Evolutionary conservation across 139 green algal genomes (phyloP).

Genomic region (Yamagishiella unicocca): DNA sequence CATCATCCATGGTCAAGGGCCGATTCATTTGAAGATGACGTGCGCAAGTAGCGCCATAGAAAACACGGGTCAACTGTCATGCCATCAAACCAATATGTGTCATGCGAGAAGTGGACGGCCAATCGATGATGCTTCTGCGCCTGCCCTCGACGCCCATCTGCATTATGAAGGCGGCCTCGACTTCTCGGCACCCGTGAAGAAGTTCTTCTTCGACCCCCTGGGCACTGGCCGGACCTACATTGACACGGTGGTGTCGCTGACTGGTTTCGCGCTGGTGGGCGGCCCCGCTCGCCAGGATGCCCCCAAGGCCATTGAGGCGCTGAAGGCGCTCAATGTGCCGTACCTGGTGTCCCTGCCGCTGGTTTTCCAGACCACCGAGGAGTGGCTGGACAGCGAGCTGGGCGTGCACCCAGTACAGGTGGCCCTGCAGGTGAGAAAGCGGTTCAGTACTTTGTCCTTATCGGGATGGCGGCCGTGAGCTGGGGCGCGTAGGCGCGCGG

Average conservation of each 20-base stretch:
- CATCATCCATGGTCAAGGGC: no score
- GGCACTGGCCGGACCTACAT: constrained; percentile 84
- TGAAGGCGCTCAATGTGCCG: constrained; percentile 96
- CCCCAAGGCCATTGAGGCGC: constrained; percentile 95
- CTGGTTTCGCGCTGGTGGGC: constrained; percentile 97
- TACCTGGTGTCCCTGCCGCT: constrained; percentile 98
- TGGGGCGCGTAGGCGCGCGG: no score
- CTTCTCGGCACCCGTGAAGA: constrained; percentile 96
- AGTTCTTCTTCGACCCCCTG: constrained; percentile 99
- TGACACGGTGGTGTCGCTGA: constrained; percentile 93
- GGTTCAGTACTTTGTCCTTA: no score
- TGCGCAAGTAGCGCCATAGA: no score
- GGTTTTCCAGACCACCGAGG: constrained; percentile 99
- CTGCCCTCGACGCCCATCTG: no score
- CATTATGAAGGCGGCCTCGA: constrained; percentile 95
- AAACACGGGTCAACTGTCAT: no score
- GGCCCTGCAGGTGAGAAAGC: constrained; percentile 92
- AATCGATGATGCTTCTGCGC: no score
- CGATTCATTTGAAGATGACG: no score
- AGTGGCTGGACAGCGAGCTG: constrained; percentile 97
- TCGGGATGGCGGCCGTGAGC: no score
- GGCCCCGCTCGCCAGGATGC: constrained; percentile 88
- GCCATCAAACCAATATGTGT: no score
- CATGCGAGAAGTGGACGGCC: no score
- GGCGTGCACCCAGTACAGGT: constrained; percentile 99